Conservation (phyloP, 768 basidiomycete genomes). For the Boletus vinaceobasis region DNA sequence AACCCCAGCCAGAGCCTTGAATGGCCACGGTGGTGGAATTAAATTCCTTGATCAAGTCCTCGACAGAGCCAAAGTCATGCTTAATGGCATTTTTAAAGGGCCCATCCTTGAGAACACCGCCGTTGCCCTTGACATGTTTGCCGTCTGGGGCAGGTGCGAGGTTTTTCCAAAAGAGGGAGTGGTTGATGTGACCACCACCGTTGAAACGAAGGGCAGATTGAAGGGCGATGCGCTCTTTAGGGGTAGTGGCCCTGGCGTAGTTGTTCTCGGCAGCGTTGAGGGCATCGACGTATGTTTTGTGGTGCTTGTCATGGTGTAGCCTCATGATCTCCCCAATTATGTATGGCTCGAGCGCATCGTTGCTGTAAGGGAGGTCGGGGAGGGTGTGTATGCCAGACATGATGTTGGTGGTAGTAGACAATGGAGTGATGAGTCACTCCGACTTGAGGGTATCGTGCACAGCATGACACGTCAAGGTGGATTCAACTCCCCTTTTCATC, state of each 20-base stretch:
- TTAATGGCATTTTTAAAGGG: slow-evolving; percentile 68
- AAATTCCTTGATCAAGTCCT: slow-evolving; percentile 75
- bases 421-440: background rate
- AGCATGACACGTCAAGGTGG: slow-evolving; percentile 16
- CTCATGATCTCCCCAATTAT: slow-evolving; percentile 90
- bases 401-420: slow-evolving; percentile 7
- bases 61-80: slow-evolving; percentile 64
- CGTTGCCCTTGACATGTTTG: slow-evolving; percentile 54
- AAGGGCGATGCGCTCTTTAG: slow-evolving; percentile 45
- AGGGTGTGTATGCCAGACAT: slow-evolving; percentile 54
- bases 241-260: slow-evolving; percentile 64
- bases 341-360: slow-evolving; percentile 90
- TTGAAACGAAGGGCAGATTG: slow-evolving; percentile 27
- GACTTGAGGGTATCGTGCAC: slow-evolving; percentile 5
- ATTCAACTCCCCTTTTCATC: slow-evolving; percentile 24
- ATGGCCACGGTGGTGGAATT: slow-evolving; percentile 82
- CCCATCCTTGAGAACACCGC: slow-evolving; percentile 61
- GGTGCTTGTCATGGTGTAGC: slow-evolving; percentile 93
- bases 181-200: slow-evolving; percentile 72
- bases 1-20: slow-evolving; percentile 96
- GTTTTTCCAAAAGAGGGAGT: slow-evolving; percentile 97
- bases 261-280: slow-evolving; percentile 62
- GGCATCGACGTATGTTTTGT: slow-evolving; percentile 91
- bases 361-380: slow-evolving; percentile 74
- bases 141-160: slow-evolving; percentile 58